These are phyloP conservation scores for Nemania diffusa DNA, from an alignment of 2,329 filamentous ascomycete genomes.

Conservation along the genomic window DNA sequence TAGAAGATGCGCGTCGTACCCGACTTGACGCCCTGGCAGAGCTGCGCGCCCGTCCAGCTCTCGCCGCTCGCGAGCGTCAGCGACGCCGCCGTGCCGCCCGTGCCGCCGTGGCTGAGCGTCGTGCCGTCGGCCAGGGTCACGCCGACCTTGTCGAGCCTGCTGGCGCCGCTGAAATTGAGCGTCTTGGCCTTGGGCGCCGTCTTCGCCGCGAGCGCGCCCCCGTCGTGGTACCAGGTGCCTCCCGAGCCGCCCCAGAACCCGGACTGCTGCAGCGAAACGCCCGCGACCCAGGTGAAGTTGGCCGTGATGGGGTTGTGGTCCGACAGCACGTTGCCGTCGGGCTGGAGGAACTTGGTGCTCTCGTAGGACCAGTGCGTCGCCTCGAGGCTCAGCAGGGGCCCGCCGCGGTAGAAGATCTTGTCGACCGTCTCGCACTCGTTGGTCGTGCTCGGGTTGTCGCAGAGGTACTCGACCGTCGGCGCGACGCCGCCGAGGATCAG, in stretches of 20 bases:
- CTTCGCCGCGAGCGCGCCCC: conserved; percentile 52
- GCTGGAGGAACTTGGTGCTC: conserved; percentile 65
- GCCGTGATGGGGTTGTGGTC: conserved; percentile 74
- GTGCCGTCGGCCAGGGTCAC: conserved; percentile 61
- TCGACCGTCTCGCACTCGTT: conserved; percentile 73
- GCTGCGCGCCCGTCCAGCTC: conserved; percentile 58
- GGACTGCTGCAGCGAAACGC: conserved; percentile 55
- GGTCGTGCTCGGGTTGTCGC: conserved; percentile 66
- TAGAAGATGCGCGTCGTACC: conserved; percentile 64
- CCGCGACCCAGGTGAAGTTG: conserved; percentile 59
- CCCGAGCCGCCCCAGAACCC: conserved; percentile 60
- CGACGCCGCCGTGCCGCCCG: conserved; percentile 56
- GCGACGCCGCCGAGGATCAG: conserved; percentile 59
- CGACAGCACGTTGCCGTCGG: conserved; percentile 65
- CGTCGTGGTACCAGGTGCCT: conserved; percentile 67
- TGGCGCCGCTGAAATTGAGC: conserved; percentile 59
- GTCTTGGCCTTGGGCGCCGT: conserved; percentile 50
- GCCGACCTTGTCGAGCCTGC: conserved; percentile 62
- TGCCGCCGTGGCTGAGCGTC: conserved; percentile 62
- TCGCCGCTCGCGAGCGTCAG: conserved; percentile 60
- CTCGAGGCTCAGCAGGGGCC: conserved; percentile 56
- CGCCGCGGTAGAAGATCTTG: conserved; percentile 71
- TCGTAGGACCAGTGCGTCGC: conserved; percentile 66
- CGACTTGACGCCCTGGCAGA: conserved; percentile 62
- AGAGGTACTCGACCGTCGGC: conserved; percentile 59